These are phyloP conservation scores for Oryza nivara DNA, from an alignment of 176 grass and related monocot genomes.

Conservation along the genomic window DNA sequence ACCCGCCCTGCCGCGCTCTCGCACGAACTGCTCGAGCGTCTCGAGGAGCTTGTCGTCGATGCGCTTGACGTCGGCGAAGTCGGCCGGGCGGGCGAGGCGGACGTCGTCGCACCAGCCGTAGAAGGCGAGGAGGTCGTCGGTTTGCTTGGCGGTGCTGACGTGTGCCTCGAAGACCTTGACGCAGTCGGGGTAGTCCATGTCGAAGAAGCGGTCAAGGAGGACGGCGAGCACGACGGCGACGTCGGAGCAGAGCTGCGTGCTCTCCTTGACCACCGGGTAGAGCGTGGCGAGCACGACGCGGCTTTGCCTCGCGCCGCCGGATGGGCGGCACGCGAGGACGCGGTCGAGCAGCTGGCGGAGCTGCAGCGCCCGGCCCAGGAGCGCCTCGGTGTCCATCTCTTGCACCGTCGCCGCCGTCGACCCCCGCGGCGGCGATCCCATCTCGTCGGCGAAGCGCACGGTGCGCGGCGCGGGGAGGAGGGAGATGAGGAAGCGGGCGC, in stretches of 20 bases:
- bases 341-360: constrained; percentile 60
- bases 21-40: constrained; percentile 74
- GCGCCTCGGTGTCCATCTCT: constrained; percentile 59
- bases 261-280: constrained; percentile 50
- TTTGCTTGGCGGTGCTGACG: constrained; percentile 61
- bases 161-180: constrained; percentile 76
- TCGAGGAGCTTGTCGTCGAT: constrained; percentile 62
- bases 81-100: constrained; percentile 52
- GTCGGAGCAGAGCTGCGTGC: constrained; percentile 59
- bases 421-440: background rate
- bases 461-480: constrained; percentile 34
- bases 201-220: constrained; percentile 81
- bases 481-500: constrained; percentile 56
- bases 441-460: constrained; percentile 34
- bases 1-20: constrained; percentile 44
- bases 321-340: constrained; percentile 70
- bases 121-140: constrained; percentile 58
- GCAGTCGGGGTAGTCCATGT: constrained; percentile 73
- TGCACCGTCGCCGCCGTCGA: constrained; percentile 20
- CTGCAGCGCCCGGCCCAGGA: constrained; percentile 59
- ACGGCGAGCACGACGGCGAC: constrained; percentile 49
- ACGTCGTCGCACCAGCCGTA: constrained; percentile 67
- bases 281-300: constrained; percentile 59
- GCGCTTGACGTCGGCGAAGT: constrained; percentile 59
- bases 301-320: constrained; percentile 50